Base-by-base conservation (phyloP, 345 rosid species). In the Mangifera indica region DNA sequence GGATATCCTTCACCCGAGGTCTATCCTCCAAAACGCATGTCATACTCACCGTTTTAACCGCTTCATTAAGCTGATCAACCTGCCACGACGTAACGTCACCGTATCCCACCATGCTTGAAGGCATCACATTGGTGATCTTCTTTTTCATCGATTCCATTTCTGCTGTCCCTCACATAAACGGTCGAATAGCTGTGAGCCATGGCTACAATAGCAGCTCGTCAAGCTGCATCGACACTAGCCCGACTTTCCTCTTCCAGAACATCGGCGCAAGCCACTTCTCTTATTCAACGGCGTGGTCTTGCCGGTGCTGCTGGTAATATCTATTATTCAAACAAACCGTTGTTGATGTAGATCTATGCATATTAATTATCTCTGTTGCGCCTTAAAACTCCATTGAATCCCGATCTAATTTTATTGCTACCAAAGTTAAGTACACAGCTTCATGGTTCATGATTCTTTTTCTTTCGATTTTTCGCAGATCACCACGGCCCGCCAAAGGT, bases 401-500 rank as follows among this genome's bases (percentile, higher is more conserved):
- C 70, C 64, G 72, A 69, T 78, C 63, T 60, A 60, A 48, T 53
- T 75, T 56, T 5, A 13, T 55, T 32, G 54, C 53, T 18, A 57
- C 62, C 67, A 61, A 20, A 45, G 10, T 20, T 26, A 14, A 65
- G 7, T 24, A 52, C 24, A 37, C 57, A 51, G 18, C 22, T 24
- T 66, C 34, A 53, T 17, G 7, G 62, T 52, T 25, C 26, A 12
- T 48, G 57, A 45, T 46, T 48, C 26, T 24, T 51, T 55, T 51
- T 49, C 37, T 57, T 68, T 12, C 59, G 42, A 46, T 72, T 62
- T 64, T 21, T 69, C 40, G 73, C 87, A 94, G 97, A 89, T 86
- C 97, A 87, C 83, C 98, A 89, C 79, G 98, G 93, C 54, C 87
- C 92, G 21, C 85, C 85, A 25, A 92, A 84, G 81, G 84, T 94